phyloP scores from a whole-genome alignment of 2,329 filamentous ascomycete genomes.

The Kalmusia sp. region DNA sequence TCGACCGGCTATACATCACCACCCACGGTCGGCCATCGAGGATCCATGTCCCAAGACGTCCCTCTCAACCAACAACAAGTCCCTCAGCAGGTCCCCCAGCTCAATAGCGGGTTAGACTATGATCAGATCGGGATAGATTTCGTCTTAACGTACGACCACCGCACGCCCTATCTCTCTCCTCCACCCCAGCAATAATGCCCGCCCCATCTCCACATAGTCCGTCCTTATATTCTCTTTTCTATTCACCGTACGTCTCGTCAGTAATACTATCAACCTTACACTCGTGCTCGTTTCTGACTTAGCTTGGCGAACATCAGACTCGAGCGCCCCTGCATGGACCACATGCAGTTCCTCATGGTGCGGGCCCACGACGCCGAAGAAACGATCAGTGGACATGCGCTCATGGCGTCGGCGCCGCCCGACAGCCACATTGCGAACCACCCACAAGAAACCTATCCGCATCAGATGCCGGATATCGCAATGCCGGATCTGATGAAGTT shows the following conservation, averaged over 20 bases:
- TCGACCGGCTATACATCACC: slow-evolving; percentile 57
- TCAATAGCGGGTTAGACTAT: slow-evolving; percentile 66
- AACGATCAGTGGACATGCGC: slow-evolving; percentile 78
- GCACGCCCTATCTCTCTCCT: slow-evolving; percentile 64
- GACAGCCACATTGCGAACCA: slow-evolving; percentile 65
- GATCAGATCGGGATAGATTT: slow-evolving; percentile 89
- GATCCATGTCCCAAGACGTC: slow-evolving; percentile 37
- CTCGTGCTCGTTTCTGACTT: slow-evolving; percentile 40
- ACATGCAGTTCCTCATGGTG: slow-evolving; percentile 79
- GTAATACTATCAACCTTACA: slow-evolving; percentile 23
- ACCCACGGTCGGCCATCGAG: slow-evolving; percentile 41
- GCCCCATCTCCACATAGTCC: slow-evolving; percentile 16
- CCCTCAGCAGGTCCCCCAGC: slow-evolving; percentile 31
- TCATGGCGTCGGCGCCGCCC: slow-evolving; percentile 92
- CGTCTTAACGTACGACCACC: slow-evolving; percentile 81
- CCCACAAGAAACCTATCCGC: slow-evolving; percentile 64
- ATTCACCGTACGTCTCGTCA: slow-evolving; percentile 31
- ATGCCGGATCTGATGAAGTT: slow-evolving; percentile 80
- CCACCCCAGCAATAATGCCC: slow-evolving; percentile 47
- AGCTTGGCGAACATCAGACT: slow-evolving; percentile 62
- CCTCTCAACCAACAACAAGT: slow-evolving; percentile 25
- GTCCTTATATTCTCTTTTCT: slow-evolving; percentile 21
- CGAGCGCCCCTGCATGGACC: slow-evolving; percentile 92
- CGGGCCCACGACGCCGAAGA: slow-evolving; percentile 62
- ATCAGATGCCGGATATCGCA: slow-evolving; percentile 77